phyloP scores from a whole-genome alignment of 495 filamentous ascomycete species.

The Darksidea phi region DNA sequence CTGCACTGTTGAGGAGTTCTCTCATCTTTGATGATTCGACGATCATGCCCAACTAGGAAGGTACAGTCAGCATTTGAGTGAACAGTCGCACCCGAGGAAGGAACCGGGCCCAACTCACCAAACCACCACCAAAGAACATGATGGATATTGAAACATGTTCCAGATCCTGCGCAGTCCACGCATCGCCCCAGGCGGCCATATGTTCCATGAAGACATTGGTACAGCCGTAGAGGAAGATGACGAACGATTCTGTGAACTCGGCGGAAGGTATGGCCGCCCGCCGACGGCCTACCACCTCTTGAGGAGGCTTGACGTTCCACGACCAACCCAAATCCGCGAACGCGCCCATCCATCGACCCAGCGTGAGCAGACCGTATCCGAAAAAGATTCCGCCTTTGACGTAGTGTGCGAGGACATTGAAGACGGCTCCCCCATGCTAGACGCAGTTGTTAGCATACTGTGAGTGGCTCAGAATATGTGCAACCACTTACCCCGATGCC shows the following conservation, averaged over 20 bases:
- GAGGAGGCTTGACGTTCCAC: constrained; percentile 81
- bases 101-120: constrained; percentile 64
- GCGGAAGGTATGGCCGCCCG: constrained; percentile 70
- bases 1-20: constrained; percentile 65
- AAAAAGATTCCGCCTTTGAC: constrained; percentile 98
- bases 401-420: constrained; percentile 89
- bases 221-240: constrained; percentile 85
- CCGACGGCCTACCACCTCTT: constrained; percentile 55
- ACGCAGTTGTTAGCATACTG: constrained; percentile 9
- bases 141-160: constrained; percentile 92
- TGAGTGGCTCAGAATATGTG: neutral
- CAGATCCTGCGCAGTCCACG: constrained; percentile 75
- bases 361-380: constrained; percentile 84
- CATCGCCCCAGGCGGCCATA: constrained; percentile 64
- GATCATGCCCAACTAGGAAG: constrained; percentile 77
- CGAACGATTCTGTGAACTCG: constrained; percentile 82
- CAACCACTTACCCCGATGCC: constrained; percentile 63
- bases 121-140: constrained; percentile 92
- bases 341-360: constrained; percentile 86
- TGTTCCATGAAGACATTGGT: constrained; percentile 95
- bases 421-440: constrained; percentile 60
- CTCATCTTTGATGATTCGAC: constrained; percentile 75
- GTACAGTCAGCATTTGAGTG: constrained; percentile 28
- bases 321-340: constrained; percentile 93
- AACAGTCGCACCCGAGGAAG: constrained; percentile 4